Conservation (phyloP, 1,284 basidiomycete species). For the Trametes pubescens region DNA sequence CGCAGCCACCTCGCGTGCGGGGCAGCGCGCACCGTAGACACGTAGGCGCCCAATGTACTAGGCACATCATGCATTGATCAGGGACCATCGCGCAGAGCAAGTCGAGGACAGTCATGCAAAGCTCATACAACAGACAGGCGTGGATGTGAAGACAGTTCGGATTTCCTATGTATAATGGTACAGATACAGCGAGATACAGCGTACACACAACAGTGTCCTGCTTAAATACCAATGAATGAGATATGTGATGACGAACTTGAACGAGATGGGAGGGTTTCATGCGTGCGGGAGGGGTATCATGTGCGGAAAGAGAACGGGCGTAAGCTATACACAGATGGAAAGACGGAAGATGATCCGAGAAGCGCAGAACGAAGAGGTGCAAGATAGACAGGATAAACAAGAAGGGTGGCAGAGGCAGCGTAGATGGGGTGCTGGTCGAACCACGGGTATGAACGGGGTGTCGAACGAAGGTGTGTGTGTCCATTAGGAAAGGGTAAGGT, state of each 20-base stretch:
- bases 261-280: neutral
- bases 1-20: constrained; percentile 14
- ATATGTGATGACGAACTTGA: neutral
- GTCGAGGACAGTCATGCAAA: neutral
- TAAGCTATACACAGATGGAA: constrained; percentile 4
- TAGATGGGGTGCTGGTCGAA: neutral
- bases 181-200: constrained; percentile 21
- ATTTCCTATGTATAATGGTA: constrained; percentile 14
- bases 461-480: constrained; percentile 8
- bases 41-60: neutral
- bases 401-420: constrained; percentile 7
- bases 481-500: constrained; percentile 18
- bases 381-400: constrained; percentile 11
- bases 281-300: constrained; percentile 14
- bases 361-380: neutral
- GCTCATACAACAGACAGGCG: neutral
- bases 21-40: neutral
- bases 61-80: neutral
- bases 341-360: neutral
- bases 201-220: constrained; percentile 26
- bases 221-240: constrained; percentile 13
- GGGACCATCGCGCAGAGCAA: neutral
- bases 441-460: neutral
- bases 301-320: neutral
- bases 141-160: neutral